Evolutionary conservation across 768 basidiomycete species (phyloP).

Genomic region (Nidularia sp.): DNA sequence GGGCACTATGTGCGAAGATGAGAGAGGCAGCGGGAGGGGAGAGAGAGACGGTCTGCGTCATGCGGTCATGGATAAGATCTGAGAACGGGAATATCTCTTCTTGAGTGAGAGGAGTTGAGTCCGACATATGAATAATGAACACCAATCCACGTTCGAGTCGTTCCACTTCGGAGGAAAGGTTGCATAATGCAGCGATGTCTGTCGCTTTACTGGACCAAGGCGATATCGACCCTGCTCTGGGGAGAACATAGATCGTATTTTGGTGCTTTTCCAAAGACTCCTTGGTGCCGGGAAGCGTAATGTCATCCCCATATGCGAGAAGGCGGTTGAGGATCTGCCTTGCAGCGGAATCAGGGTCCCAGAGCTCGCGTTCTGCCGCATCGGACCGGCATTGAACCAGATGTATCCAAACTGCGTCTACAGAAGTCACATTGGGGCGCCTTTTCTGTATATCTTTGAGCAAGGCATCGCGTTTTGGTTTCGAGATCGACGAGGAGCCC

Average conservation of each 20-base stretch:
- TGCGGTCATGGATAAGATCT: constrained; percentile 86
- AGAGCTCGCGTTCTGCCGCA: constrained; percentile 42
- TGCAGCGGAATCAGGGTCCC: constrained; percentile 34
- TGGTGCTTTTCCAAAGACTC: constrained; percentile 24
- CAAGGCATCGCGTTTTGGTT: constrained; percentile 64
- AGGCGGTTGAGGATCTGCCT: constrained; percentile 62
- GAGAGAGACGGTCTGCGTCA: constrained; percentile 82
- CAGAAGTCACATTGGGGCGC: constrained; percentile 49
- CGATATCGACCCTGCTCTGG: constrained; percentile 87
- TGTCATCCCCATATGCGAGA: constrained; percentile 81
- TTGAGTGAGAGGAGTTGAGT: constrained; percentile 33
- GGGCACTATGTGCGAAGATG: constrained; percentile 58
- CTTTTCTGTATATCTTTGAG: constrained; percentile 53
- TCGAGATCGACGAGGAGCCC: constrained; percentile 75
- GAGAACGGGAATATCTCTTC: constrained; percentile 52
- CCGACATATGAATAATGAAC: constrained; percentile 54
- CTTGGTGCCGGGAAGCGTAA: constrained; percentile 41
- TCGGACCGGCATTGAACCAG: constrained; percentile 62
- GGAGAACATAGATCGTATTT: constrained; percentile 69
- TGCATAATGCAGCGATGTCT: constrained; percentile 88
- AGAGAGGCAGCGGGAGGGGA: constrained; percentile 51
- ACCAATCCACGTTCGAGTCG: constrained; percentile 84
- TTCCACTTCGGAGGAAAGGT: constrained; percentile 65
- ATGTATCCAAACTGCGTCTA: constrained; percentile 87
- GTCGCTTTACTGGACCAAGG: constrained; percentile 99